phyloP scores from a whole-genome alignment of 148 eudicot species.

The Camellia lanceoleosa region DNA sequence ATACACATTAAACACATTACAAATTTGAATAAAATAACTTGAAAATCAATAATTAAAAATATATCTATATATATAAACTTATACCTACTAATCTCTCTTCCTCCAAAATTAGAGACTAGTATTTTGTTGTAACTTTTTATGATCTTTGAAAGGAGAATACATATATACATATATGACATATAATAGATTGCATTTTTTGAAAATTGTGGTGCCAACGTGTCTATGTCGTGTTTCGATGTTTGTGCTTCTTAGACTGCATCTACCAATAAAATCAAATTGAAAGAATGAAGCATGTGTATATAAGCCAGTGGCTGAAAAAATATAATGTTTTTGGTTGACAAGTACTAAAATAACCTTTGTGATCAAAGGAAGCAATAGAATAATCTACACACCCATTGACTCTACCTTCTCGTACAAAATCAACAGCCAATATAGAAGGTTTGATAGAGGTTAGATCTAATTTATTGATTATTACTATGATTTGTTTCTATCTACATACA shows the following conservation, averaged over 20 bases:
- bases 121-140: too few species aligned
- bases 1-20: too few species aligned
- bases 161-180: too few species aligned
- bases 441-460: background rate
- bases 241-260: background rate
- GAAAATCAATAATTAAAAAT: too few species aligned
- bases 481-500: background rate
- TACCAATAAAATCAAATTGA: slow-evolving; percentile 7
- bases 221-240: too few species aligned
- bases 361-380: slow-evolving; percentile 2
- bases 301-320: background rate
- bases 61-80: too few species aligned
- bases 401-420: slow-evolving; percentile 2
- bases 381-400: slow-evolving; percentile 1
- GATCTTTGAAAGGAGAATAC: too few species aligned
- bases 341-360: background rate
- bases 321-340: background rate
- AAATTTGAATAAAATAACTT: too few species aligned
- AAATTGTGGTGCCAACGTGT: too few species aligned
- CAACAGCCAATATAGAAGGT: background rate
- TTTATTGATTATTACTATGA: background rate
- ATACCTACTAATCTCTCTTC: too few species aligned
- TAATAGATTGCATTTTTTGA: too few species aligned
- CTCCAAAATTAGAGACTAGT: too few species aligned
- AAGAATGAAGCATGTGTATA: background rate